Evolutionary conservation across 176 grass and related monocot genomes (phyloP), one percentile per base, ranked within the genome.

Genomic region (Carex pumila): DNA sequence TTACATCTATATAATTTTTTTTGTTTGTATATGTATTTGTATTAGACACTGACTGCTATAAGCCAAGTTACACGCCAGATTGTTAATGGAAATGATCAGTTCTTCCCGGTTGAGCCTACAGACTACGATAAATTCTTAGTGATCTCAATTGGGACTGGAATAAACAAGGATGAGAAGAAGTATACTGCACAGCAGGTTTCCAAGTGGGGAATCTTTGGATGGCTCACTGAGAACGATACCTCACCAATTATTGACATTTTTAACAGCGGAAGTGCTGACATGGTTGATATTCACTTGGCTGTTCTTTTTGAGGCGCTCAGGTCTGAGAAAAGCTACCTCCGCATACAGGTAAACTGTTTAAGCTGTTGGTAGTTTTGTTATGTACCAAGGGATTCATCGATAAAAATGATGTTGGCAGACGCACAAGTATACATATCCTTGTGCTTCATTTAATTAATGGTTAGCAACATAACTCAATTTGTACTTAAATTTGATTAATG

Each of bases 221-320:
- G 93, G 93, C 79, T 93, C 3, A 81, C 60, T 45, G 76, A 92
- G 53, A 83, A 88, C 5, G 75, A 81, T 56, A 74, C 87, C 66
- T 63, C 89, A 0, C 93, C 93, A 17, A 58, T 96, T 84, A 61
- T 91, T 85, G 90, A 96, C 80, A 84, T 91, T 78, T 89, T 91
- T 74, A 85, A 61, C 57, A 59, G 81, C 1, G 90, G 85, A 2
- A 91, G 89, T 84, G 90, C 91, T 2, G 89, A 96, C 80, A 86
- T 96, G 37, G 93, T 96, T 0, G 93, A 96, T 78, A 89, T 96
- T 88, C 85, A 96, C 80, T 54, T 82, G 18, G 69, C 89, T 12
- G 87, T 88, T 14, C 34, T 91, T 58, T 92, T 96, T 78, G 87
- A 89, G 66, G 90, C 87, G 8, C 85, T 89, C 12, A 85, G 72